Conservation (phyloP, 2,329 filamentous ascomycete species). For the Colletotrichum truncatum region DNA sequence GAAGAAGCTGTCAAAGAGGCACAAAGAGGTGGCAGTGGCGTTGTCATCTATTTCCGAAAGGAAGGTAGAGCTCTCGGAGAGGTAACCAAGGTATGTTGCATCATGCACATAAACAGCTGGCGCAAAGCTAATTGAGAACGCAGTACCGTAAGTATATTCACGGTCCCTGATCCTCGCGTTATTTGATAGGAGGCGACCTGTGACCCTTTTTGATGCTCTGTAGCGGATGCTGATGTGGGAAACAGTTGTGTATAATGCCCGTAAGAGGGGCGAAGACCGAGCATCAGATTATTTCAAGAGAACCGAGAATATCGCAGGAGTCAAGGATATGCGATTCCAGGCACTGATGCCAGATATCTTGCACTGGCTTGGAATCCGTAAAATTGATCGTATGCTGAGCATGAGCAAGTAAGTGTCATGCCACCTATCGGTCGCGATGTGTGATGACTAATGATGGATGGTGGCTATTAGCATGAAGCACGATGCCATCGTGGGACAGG, state of each 20-base stretch:
- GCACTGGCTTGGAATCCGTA: conserved; percentile 97
- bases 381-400: conserved; percentile 97
- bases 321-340: conserved; percentile 98
- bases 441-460: conserved; percentile 1
- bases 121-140: conserved; percentile 39
- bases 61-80: conserved; percentile 95
- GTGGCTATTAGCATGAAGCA: conserved; percentile 77
- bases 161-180: not conserved
- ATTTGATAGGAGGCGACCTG: not conserved
- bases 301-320: conserved; percentile 97
- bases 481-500: conserved; percentile 86
- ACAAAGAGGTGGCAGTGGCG: conserved; percentile 90
- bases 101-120: not conserved
- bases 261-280: conserved; percentile 80
- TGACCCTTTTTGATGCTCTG: not conserved
- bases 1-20: conserved; percentile 98
- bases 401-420: conserved; percentile 84
- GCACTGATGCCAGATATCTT: conserved; percentile 97
- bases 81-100: conserved; percentile 82
- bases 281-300: conserved; percentile 95
- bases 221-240: not conserved
- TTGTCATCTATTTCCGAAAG: conserved; percentile 99
- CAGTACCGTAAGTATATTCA: conserved; percentile 55
- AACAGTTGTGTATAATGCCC: conserved; percentile 76
- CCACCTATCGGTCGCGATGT: not conserved